Evolutionary conservation across 345 rosid species (phyloP).

Genomic region (Euphorbia pulcherrima): DNA sequence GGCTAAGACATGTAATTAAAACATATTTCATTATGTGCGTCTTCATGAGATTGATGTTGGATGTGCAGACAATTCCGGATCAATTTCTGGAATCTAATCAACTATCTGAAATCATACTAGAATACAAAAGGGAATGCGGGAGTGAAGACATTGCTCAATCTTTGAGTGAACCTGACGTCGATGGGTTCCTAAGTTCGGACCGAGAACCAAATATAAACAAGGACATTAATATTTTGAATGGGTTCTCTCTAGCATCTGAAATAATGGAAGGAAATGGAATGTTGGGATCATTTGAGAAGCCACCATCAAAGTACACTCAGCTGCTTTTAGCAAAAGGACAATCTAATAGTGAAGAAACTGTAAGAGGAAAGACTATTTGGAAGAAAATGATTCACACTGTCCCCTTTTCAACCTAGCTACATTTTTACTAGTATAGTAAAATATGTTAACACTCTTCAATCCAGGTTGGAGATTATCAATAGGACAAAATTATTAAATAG

Average conservation of each 20-base stretch:
- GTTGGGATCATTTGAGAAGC: constrained; percentile 29
- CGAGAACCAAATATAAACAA: no score
- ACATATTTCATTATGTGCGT: no score
- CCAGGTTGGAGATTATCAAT: no score
- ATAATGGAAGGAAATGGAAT: constrained; percentile 43
- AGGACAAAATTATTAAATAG: background rate
- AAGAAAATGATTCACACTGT: constrained; percentile 31
- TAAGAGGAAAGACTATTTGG: constrained; percentile 61
- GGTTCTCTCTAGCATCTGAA: constrained; percentile 40
- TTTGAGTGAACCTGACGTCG: constrained; percentile 51
- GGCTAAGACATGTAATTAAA: no score
- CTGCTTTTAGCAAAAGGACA: constrained; percentile 42
- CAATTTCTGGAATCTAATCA: constrained; percentile 43
- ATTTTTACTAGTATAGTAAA: background rate
- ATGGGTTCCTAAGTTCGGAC: constrained; percentile 29
- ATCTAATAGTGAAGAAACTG: no score
- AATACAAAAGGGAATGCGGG: constrained; percentile 58
- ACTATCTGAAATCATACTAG: constrained; percentile 41
- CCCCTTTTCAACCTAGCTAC: constrained; percentile 22
- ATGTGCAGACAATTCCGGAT: constrained; percentile 53
- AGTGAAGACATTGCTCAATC: constrained; percentile 55
- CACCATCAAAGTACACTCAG: constrained; percentile 43
- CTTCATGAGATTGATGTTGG: no score
- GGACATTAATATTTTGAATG: constrained; percentile 26
- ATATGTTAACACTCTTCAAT: background rate